phyloP scores from a whole-genome alignment of 2,329 filamentous ascomycete species.

The Aspergillus versicolor region DNA sequence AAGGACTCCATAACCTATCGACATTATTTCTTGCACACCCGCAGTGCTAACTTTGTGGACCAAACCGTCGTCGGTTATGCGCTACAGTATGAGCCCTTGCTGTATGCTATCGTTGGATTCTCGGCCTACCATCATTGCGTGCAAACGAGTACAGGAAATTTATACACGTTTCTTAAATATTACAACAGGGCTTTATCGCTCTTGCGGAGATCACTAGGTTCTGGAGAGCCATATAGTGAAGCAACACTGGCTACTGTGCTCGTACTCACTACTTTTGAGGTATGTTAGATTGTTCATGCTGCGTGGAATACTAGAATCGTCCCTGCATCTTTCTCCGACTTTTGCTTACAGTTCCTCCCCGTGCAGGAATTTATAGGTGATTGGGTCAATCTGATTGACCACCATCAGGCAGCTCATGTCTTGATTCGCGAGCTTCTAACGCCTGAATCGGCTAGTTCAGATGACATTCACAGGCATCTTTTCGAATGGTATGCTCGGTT shows the following conservation, averaged over 20 bases:
- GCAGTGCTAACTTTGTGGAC: conserved; percentile 71
- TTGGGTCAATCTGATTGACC: conserved; percentile 89
- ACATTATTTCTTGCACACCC: conserved; percentile 76
- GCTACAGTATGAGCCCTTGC: conserved; percentile 72
- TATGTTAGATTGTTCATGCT: conserved; percentile 42
- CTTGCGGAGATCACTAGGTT: conserved; percentile 69
- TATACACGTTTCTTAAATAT: conserved; percentile 80
- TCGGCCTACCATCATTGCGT: conserved; percentile 82
- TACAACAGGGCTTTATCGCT: conserved; percentile 85
- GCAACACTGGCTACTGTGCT: conserved; percentile 82
- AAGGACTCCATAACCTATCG: conserved; percentile 73
- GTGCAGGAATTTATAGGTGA: conserved; percentile 87
- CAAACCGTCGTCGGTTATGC: conserved; percentile 70
- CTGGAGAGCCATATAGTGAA: conserved; percentile 67
- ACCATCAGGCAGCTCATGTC: conserved; percentile 84
- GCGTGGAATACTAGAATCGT: too few species aligned
- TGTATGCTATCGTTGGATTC: conserved; percentile 86
- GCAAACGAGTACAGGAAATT: conserved; percentile 66
- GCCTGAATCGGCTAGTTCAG: conserved; percentile 70
- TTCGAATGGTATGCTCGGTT: conserved; percentile 89
- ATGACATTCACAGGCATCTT: conserved; percentile 68
- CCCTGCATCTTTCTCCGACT: background rate
- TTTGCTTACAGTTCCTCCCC: conserved; percentile 12
- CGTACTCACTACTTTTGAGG: conserved; percentile 91
- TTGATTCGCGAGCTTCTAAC: conserved; percentile 77